Conservation (phyloP, 176 grass and related monocot genomes). For the Guadua angustifolia region DNA sequence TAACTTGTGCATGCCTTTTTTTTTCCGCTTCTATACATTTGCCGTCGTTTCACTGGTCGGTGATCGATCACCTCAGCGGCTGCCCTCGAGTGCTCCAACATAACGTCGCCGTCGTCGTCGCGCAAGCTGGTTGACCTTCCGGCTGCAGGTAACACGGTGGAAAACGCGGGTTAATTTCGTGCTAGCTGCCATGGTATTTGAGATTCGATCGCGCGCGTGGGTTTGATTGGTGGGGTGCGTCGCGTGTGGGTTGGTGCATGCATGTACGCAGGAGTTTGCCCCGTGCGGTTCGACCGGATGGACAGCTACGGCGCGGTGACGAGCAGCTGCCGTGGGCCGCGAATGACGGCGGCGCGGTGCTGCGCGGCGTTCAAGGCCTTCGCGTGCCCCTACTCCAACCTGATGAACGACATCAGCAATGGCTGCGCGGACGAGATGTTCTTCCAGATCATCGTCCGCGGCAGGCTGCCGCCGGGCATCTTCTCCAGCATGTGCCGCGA, state of each 20-base stretch:
- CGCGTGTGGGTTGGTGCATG: neutral
- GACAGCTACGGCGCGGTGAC: neutral
- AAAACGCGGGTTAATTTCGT: neutral
- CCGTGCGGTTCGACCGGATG: conserved; percentile 14
- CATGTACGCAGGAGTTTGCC: neutral
- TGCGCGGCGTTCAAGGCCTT: conserved; percentile 24
- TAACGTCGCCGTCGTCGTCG: neutral
- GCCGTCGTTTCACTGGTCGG: neutral
- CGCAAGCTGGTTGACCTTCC: neutral
- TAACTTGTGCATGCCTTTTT: neutral
- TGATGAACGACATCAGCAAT: conserved; percentile 16
- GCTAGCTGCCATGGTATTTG: no score
- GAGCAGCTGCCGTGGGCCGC: neutral
- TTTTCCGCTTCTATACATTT: no score
- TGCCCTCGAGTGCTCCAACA: neutral
- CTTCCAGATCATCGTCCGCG: conserved; percentile 10
- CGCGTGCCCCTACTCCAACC: conserved; percentile 34
- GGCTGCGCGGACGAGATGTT: conserved; percentile 41
- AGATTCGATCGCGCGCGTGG: no score
- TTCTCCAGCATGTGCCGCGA: conserved; percentile 38
- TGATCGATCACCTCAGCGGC: neutral
- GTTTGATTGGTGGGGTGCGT: neutral
- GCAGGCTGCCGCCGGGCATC: neutral
- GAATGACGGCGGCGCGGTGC: neutral
- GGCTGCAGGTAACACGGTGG: neutral